Conservation (phyloP, 805 yeast species). For the Ogataea kodamae region DNA sequence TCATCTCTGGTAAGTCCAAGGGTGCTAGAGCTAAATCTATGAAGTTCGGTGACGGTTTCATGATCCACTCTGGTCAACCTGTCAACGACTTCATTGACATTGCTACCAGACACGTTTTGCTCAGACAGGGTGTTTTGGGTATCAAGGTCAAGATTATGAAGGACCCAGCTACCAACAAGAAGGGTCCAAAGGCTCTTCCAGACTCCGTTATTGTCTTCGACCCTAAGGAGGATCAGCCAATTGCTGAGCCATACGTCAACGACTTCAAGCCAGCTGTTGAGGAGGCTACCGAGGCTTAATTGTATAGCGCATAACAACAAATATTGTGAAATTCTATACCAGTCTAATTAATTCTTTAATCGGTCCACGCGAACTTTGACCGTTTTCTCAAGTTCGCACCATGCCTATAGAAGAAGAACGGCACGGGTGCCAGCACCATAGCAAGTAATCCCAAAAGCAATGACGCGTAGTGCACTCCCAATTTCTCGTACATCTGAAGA, state of each 20-base stretch:
- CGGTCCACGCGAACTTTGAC: conserved; percentile 46
- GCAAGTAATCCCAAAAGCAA: conserved; percentile 49
- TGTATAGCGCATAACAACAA: conserved; percentile 7
- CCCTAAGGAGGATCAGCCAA: conserved; percentile 89
- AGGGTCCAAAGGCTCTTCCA: conserved; percentile 90
- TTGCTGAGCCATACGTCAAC: conserved; percentile 79
- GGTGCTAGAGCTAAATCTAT: conserved; percentile 99
- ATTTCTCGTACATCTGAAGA: conserved; percentile 49
- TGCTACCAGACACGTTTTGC: conserved; percentile 99
- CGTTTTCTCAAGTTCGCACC: conserved; percentile 44
- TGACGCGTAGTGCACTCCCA: conserved; percentile 60
- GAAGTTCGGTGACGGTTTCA: conserved; percentile 99
- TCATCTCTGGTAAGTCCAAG: conserved; percentile 98
- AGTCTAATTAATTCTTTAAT: conserved; percentile 9
- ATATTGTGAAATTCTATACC: conserved; percentile 1
- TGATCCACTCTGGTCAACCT: conserved; percentile 99
- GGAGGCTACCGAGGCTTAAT: conserved; percentile 35
- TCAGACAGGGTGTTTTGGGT: conserved; percentile 99
- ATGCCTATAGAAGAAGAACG: conserved; percentile 48
- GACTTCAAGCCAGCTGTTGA: conserved; percentile 55
- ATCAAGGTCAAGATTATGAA: conserved; percentile 99
- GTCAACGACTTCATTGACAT: conserved; percentile 96
- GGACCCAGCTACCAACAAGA: conserved; percentile 86
- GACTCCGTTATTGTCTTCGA: conserved; percentile 89
- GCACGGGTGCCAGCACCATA: conserved; percentile 49